Evolutionary conservation across 2,329 filamentous ascomycete species (phyloP).

Genomic region (Erysiphe neolycopersici): DNA sequence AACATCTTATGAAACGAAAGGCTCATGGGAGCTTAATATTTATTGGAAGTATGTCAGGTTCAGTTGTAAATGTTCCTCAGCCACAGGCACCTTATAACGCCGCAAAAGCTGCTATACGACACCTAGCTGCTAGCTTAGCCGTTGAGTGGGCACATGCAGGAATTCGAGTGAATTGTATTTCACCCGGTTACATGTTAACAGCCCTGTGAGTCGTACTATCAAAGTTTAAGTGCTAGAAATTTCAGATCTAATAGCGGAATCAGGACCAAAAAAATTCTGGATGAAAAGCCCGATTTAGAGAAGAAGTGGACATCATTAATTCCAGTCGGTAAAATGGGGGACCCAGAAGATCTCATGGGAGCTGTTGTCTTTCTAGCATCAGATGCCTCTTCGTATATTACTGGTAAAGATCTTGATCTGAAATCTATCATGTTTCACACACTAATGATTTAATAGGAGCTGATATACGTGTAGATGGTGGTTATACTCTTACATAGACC

Average conservation of each 20-base stretch:
- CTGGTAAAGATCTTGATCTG: slow-evolving; percentile 21
- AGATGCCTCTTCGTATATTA: slow-evolving; percentile 51
- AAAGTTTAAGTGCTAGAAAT: background rate
- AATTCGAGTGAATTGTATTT: slow-evolving; percentile 66
- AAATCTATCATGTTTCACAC: background rate
- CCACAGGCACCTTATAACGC: slow-evolving; percentile 67
- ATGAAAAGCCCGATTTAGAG: slow-evolving; percentile 77
- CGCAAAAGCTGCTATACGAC: slow-evolving; percentile 55
- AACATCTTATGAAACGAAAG: slow-evolving; percentile 44
- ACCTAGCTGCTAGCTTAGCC: slow-evolving; percentile 54
- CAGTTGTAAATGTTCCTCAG: slow-evolving; percentile 67
- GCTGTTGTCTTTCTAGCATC: slow-evolving; percentile 51
- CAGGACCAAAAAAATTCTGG: slow-evolving; percentile 79
- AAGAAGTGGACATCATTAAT: slow-evolving; percentile 53
- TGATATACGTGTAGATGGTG: slow-evolving; percentile 21
- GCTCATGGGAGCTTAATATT: slow-evolving; percentile 50
- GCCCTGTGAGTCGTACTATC: slow-evolving; percentile 38
- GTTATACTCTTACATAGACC: slow-evolving; percentile 23
- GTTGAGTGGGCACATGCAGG: slow-evolving; percentile 63
- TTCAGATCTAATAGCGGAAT: background rate
- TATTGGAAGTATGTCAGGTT: slow-evolving; percentile 57
- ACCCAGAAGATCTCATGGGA: slow-evolving; percentile 51
- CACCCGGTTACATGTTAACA: slow-evolving; percentile 76
- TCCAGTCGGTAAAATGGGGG: slow-evolving; percentile 45
- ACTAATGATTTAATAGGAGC: slow-evolving; percentile 1